These are phyloP conservation scores for Elongisporangium prolatum DNA, from an alignment of 352 stramenopile species.

Conservation along the genomic window DNA sequence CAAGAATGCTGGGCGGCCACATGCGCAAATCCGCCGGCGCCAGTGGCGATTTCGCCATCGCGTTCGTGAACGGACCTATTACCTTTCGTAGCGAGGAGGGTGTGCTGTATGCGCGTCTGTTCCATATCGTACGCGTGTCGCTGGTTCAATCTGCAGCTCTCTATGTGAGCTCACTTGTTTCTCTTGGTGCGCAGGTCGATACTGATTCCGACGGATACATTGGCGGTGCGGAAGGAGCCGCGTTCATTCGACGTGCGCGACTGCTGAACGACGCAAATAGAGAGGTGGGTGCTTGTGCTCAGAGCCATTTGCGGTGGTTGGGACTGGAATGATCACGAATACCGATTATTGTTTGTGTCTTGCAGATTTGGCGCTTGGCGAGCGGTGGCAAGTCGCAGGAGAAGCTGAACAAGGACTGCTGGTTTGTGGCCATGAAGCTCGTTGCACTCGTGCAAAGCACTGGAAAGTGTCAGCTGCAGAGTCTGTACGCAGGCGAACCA, in stretches of 20 bases:
- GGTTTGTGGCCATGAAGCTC: conserved; percentile 89
- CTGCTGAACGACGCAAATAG: conserved; percentile 82
- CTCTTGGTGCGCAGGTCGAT: conserved; percentile 44
- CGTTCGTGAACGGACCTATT: conserved; percentile 81
- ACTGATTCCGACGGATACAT: conserved; percentile 73
- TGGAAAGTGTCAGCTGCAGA: conserved; percentile 80
- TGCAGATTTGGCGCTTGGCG: conserved; percentile 80
- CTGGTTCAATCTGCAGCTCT: not conserved
- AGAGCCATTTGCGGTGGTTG: too few relatives aligned
- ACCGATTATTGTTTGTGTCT: too few relatives aligned
- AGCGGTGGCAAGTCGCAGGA: conserved; percentile 86
- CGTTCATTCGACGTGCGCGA: conserved; percentile 74
- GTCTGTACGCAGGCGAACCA: conserved; percentile 66
- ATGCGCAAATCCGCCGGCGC: conserved; percentile 11
- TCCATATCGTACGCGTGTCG: conserved; percentile 64
- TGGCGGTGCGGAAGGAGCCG: conserved; percentile 65
- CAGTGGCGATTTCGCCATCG: conserved; percentile 70
- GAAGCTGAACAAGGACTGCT: conserved; percentile 85
- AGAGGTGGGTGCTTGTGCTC: too few relatives aligned
- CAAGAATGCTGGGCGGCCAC: conserved; percentile 5
- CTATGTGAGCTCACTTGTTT: conserved; percentile 1
- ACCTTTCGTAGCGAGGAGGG: conserved; percentile 81
- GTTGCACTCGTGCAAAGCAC: conserved; percentile 83
- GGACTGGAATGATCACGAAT: not conserved
- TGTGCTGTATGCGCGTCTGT: conserved; percentile 73